These are phyloP conservation scores for Cicer bijugum DNA, from an alignment of 306 rosid species.

Conservation along the genomic window DNA sequence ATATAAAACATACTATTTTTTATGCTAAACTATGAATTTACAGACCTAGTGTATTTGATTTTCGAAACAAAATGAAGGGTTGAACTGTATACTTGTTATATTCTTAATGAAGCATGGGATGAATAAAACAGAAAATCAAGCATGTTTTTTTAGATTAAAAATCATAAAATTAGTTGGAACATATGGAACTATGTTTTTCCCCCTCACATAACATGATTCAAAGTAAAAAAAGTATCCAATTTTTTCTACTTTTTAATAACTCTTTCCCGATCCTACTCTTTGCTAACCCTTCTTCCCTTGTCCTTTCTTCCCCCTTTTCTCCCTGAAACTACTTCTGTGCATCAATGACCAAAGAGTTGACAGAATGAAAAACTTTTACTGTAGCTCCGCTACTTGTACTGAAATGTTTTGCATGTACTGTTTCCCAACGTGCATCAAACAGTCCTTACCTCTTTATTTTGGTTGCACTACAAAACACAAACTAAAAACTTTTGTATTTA, in stretches of 20 bases:
- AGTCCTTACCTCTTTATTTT: background rate
- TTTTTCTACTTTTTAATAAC: background rate
- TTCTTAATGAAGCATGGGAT: background rate
- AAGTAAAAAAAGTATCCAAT: background rate
- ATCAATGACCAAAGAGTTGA: background rate
- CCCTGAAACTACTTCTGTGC: background rate
- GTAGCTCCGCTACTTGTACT: background rate
- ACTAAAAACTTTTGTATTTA: background rate
- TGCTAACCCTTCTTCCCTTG: background rate
- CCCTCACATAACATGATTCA: background rate
- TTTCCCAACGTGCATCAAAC: background rate
- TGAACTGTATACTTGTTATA: background rate
- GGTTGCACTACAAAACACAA: background rate
- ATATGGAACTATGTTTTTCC: background rate
- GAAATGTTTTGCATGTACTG: background rate
- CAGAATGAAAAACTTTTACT: background rate
- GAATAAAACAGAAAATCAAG: no score
- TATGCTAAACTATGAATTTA: conserved; percentile 6
- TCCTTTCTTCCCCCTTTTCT: background rate
- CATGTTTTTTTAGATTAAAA: background rate
- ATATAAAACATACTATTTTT: conserved; percentile 7
- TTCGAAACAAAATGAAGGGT: background rate
- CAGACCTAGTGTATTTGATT: background rate
- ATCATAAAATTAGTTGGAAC: background rate
- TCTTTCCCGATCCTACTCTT: background rate